Conservation (phyloP, 306 rosid species). For the Lathyrus oleraceus region DNA sequence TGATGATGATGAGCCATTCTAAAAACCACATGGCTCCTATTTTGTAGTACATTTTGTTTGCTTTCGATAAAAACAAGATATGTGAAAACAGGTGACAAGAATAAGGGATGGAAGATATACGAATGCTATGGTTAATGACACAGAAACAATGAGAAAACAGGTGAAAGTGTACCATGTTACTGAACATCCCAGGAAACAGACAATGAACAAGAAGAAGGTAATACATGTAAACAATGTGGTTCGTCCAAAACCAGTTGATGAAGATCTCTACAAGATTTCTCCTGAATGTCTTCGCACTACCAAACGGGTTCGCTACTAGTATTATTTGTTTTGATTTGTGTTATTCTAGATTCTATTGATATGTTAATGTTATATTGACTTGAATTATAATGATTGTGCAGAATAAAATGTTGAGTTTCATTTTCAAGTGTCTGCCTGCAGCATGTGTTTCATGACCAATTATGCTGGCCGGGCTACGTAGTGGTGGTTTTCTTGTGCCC, state of each 20-base stretch:
- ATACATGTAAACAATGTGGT: no score
- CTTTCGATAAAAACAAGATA: no score
- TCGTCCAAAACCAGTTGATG: slow-evolving; percentile 68
- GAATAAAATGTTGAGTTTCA: slow-evolving; percentile 75
- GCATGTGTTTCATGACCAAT: slow-evolving; percentile 62
- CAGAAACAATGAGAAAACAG: slow-evolving; percentile 39
- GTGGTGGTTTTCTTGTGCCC: slow-evolving; percentile 19
- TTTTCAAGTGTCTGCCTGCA: slow-evolving; percentile 83
- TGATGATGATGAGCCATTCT: background rate
- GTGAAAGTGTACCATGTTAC: slow-evolving; percentile 62
- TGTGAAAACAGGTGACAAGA: slow-evolving; percentile 37
- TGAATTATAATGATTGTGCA: slow-evolving; percentile 22
- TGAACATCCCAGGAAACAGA: background rate
- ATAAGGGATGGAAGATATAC: slow-evolving; percentile 51
- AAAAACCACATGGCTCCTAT: no score
- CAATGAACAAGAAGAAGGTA: no score
- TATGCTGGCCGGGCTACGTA: background rate
- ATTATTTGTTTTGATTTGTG: no score
- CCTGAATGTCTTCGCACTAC: slow-evolving; percentile 69
- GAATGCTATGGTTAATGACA: slow-evolving; percentile 41
- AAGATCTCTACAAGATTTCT: slow-evolving; percentile 91
- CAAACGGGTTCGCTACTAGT: slow-evolving; percentile 73
- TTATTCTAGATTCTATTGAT: no score
- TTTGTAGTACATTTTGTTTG: no score
- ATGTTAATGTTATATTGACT: no score